These are phyloP conservation scores for Neurospora hispaniola DNA, from an alignment of 495 filamentous ascomycete species.

Conservation along the genomic window DNA sequence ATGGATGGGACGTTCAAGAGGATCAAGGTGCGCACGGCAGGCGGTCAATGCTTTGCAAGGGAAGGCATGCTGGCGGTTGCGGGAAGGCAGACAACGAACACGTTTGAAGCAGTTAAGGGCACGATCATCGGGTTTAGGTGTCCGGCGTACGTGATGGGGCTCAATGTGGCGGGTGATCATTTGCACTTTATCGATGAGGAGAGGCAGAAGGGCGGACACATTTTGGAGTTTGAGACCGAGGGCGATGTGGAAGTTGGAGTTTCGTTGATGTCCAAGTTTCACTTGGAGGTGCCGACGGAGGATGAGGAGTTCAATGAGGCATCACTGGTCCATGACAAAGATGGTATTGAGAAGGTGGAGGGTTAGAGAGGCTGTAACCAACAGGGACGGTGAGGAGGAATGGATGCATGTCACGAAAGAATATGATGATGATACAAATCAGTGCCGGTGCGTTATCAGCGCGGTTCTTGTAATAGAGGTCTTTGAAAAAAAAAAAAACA, in stretches of 20 bases:
- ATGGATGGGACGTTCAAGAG: slow-evolving; percentile 27
- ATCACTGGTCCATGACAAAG: slow-evolving; percentile 25
- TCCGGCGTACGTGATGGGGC: slow-evolving; percentile 35
- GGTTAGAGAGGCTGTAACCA: slow-evolving; percentile 7
- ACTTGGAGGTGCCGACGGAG: slow-evolving; percentile 29
- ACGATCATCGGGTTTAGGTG: slow-evolving; percentile 40
- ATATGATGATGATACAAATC: neutral
- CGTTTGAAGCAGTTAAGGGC: slow-evolving; percentile 26
- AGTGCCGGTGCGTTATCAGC: no score
- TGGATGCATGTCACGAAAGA: neutral
- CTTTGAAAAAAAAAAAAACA: no score
- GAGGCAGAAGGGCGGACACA: slow-evolving; percentile 34
- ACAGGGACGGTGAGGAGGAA: neutral
- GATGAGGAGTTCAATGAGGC: slow-evolving; percentile 32
- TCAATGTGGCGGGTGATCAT: slow-evolving; percentile 42
- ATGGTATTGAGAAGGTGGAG: slow-evolving; percentile 23
- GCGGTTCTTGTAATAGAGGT: no score
- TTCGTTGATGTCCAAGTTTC: slow-evolving; percentile 22
- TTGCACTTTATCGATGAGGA: slow-evolving; percentile 41
- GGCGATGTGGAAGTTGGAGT: slow-evolving; percentile 25
- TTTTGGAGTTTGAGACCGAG: slow-evolving; percentile 33
- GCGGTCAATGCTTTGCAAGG: slow-evolving; percentile 20
- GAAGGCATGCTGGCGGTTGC: slow-evolving; percentile 33
- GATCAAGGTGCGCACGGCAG: slow-evolving; percentile 30
- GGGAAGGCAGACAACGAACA: slow-evolving; percentile 28